Conservation (phyloP, 2,329 filamentous ascomycete genomes). For the Neonectria faginata region DNA sequence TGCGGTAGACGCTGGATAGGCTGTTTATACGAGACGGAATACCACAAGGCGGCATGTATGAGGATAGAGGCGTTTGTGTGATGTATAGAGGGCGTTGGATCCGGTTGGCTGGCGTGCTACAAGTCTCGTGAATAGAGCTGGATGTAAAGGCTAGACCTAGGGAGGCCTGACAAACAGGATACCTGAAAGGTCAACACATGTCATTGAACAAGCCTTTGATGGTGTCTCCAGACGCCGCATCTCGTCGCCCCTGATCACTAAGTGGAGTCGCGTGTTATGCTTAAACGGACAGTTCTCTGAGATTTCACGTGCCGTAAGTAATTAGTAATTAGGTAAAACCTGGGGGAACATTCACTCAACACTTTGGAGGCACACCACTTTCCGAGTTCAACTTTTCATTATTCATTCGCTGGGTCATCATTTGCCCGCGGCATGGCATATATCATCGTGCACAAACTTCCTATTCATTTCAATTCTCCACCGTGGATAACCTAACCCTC, state of each 20-base stretch:
- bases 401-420: conserved; percentile 19
- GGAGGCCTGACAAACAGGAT: not conserved
- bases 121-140: not conserved
- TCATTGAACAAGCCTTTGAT: not conserved
- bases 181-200: not conserved
- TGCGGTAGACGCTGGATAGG: conserved; percentile 10
- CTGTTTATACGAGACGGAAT: conserved; percentile 19
- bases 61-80: conserved; percentile 2
- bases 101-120: not conserved
- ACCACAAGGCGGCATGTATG: conserved; percentile 5
- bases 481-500: conserved; percentile 29
- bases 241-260: not conserved
- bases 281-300: not conserved
- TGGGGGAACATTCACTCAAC: not conserved
- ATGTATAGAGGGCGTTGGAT: conserved; percentile 22
- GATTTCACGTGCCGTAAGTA: not conserved
- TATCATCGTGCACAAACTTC: conserved; percentile 5
- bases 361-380: not conserved
- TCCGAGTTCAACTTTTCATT: conserved; percentile 9
- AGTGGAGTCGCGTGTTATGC: conserved; percentile 26
- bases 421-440: not conserved
- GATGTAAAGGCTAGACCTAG: not conserved
- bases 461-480: conserved; percentile 1
- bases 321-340: not conserved
- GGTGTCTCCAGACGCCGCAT: not conserved